Conservation (phyloP, 1,284 basidiomycete species). For the Erythrobasidium hasegawianum region DNA sequence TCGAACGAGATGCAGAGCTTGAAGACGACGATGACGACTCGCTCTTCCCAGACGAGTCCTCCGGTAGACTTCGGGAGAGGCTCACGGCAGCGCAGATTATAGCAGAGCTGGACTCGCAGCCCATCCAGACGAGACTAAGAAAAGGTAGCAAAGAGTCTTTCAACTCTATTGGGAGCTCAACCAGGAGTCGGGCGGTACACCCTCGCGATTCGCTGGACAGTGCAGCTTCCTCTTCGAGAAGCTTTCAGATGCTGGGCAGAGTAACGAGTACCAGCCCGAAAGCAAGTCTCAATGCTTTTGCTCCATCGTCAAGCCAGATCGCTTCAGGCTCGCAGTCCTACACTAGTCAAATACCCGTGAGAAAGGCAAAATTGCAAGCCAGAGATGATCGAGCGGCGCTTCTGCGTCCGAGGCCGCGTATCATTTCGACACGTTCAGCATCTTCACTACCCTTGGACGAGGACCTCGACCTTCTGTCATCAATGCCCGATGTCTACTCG, state of each 20-base stretch:
- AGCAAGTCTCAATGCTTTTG: background rate
- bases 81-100: background rate
- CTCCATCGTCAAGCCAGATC: background rate
- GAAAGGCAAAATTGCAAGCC: slow-evolving; percentile 14
- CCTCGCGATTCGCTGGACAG: slow-evolving; percentile 1
- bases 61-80: background rate
- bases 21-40: background rate
- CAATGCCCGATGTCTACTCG: background rate
- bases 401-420: slow-evolving; percentile 3
- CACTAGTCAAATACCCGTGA: background rate
- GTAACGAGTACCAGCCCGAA: background rate
- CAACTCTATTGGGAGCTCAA: background rate
- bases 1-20: background rate
- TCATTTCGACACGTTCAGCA: slow-evolving; percentile 15
- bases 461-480: background rate
- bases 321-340: background rate
- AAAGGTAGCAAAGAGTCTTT: background rate
- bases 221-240: background rate
- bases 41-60: background rate
- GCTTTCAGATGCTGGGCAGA: background rate
- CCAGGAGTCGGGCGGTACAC: background rate
- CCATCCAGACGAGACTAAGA: background rate
- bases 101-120: background rate
- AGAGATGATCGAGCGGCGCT: slow-evolving; percentile 10
- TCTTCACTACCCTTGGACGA: slow-evolving; percentile 15